phyloP scores from a whole-genome alignment of 2,329 filamentous ascomycete species.

The Pyrenochaeta sp. region DNA sequence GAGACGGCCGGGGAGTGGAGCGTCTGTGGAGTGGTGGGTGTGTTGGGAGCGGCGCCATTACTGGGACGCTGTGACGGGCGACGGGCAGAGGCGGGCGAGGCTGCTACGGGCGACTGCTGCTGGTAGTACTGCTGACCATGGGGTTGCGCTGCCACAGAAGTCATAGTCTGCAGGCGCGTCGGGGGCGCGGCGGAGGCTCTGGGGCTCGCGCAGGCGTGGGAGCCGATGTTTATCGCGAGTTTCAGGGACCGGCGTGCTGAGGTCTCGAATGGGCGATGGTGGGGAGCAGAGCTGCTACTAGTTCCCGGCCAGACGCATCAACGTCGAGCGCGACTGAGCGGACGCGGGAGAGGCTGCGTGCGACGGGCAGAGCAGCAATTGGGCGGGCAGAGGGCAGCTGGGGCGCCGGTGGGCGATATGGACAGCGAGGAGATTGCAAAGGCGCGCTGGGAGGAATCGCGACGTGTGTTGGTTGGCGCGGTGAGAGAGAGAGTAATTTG shows the following conservation, averaged over 20 bases:
- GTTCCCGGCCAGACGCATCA: constrained; percentile 15
- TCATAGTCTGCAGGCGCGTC: constrained; percentile 37
- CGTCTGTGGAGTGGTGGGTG: constrained; percentile 44
- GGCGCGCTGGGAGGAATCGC: too few relatives aligned
- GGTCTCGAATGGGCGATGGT: constrained; percentile 25
- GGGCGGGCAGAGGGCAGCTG: constrained; percentile 4
- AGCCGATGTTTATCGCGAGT: constrained; percentile 13
- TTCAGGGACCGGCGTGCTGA: constrained; percentile 17
- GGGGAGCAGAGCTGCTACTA: constrained; percentile 19
- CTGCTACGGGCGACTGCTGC: constrained; percentile 35
- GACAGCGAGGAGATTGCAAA: too few relatives aligned
- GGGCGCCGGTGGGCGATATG: constrained; percentile 5
- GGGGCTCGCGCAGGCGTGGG: constrained; percentile 8
- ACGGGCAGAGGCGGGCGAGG: constrained; percentile 47
- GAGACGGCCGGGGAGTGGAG: constrained; percentile 45
- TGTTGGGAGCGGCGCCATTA: constrained; percentile 52
- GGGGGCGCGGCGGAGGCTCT: constrained; percentile 4
- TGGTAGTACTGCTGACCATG: constrained; percentile 44
- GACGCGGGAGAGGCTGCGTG: constrained; percentile 14
- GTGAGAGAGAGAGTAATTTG: too few relatives aligned
- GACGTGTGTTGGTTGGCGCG: too few relatives aligned
- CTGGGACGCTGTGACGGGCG: constrained; percentile 45
- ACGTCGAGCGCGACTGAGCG: constrained; percentile 12
- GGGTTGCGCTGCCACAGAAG: constrained; percentile 46
- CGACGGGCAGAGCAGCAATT: constrained; percentile 7